Base-by-base conservation (phyloP, 2,329 filamentous ascomycete genomes). In the Paraconiothyrium sp. region DNA sequence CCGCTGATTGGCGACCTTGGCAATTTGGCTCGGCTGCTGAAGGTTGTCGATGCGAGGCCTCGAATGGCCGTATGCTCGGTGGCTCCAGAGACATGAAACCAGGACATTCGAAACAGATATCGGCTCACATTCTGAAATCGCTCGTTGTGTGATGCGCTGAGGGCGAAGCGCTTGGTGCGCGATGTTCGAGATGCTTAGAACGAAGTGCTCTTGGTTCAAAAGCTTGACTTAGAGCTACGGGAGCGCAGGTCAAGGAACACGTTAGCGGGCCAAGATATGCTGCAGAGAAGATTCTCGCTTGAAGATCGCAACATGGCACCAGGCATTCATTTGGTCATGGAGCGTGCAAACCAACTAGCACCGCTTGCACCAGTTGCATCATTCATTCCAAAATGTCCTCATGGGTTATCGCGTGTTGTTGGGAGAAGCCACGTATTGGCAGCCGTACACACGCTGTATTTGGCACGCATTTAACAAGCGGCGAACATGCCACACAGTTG, bases 1-100 rank as follows among this genome's bases (percentile, higher is more conserved):
- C 52, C 44, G 49, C n/a, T 55, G 37, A 57, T 56, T 63, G 63
- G 63, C 65, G 55, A 39, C 37, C 62, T 68, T 54, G 66, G 61
- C 58, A 50, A n/a, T 35, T 46, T 13, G 44, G 14, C 63, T 64
- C 60, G 63, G 61, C 61, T 20, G 24, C 20, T 39, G 7, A 34
- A 55, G 37, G 44, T 16, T 55, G 16, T 47, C 30, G 39, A 11
- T 8, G 10, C 1, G 1, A 51, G 20, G 30, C 48, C 37, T 37
- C 48, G 37, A 9, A 22, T 43, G 1, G 51, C n/a, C 51, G 13
- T 16, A 16, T 41, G n/a, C 13, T 7, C n/a, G 24, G 24, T 32
- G n/a, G 43, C 16, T 47, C n/a, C n/a, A 51, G 13, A 41, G 13
- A 5, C 27, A 24, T 22, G 13, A 47, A 11, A n/a, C 32, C 22